Conservation (phyloP, 768 basidiomycete genomes). For the Hortiboletus campestris region DNA sequence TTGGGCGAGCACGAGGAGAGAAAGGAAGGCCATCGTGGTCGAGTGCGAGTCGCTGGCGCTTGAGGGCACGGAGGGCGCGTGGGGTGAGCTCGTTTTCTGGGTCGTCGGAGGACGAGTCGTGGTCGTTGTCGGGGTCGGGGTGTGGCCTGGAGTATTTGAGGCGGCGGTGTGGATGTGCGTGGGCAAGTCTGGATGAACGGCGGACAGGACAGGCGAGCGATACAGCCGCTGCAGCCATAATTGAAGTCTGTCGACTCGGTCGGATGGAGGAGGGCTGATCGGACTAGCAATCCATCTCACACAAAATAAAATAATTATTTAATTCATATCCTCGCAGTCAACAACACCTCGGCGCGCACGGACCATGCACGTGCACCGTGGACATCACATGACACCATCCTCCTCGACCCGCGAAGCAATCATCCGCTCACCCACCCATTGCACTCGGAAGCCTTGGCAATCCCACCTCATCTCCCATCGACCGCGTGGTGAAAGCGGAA, state of each 20-base stretch:
- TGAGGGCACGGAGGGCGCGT: conserved; percentile 35
- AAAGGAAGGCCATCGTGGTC: conserved; percentile 30
- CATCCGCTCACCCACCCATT: no score
- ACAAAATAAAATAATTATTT: not conserved
- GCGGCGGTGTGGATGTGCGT: not conserved
- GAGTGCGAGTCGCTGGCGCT: conserved; percentile 31
- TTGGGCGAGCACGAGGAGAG: conserved; percentile 8
- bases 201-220: conserved; percentile 31
- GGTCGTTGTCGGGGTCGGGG: conserved; percentile 19
- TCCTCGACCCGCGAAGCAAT: no score
- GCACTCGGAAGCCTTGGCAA: no score
- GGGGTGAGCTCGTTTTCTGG: conserved; percentile 33
- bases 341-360: not conserved
- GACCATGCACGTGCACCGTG: no score
- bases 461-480: no score
- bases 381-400: no score
- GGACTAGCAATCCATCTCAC: not conserved
- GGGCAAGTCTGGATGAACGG: conserved; percentile 28
- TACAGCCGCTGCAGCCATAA: conserved; percentile 32
- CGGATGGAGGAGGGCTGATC: conserved; percentile 16
- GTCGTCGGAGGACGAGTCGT: conserved; percentile 21
- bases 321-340: no score
- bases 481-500: no score
- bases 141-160: not conserved
- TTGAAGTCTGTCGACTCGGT: not conserved